phyloP scores from a whole-genome alignment of 2,329 filamentous ascomycete species.

The Pseudopithomyces maydicus region DNA sequence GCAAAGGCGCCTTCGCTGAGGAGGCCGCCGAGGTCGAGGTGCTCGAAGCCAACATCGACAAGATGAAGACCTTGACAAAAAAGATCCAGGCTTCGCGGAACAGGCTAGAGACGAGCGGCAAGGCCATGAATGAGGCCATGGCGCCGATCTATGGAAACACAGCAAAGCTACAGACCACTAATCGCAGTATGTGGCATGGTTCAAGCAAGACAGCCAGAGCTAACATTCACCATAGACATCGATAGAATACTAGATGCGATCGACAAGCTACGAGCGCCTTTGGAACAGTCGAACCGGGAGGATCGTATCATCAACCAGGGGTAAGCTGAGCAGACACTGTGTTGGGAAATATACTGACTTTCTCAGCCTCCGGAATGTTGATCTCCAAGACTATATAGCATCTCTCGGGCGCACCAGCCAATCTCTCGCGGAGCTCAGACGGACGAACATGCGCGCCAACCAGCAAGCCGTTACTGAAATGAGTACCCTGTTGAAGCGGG shows the following conservation, averaged over 20 bases:
- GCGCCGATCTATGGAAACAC: constrained; percentile 93
- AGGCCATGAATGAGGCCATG: constrained; percentile 88
- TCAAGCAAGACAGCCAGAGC: not conserved
- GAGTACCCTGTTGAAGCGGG: constrained; percentile 75
- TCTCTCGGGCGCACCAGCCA: constrained; percentile 88
- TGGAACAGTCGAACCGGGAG: constrained; percentile 88
- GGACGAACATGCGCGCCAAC: constrained; percentile 90
- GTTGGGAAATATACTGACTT: constrained; percentile 9
- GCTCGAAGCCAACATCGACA: constrained; percentile 75
- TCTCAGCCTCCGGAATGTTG: constrained; percentile 74
- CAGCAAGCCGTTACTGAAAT: constrained; percentile 86
- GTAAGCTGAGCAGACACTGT: constrained; percentile 45
- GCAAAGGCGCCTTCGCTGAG: constrained; percentile 65
- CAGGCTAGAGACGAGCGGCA: constrained; percentile 83
- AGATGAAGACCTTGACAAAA: constrained; percentile 90
- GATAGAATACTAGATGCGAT: constrained; percentile 86
- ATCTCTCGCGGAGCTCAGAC: constrained; percentile 81
- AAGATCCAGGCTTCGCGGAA: constrained; percentile 90
- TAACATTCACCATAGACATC: constrained; percentile 65
- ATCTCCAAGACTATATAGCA: constrained; percentile 81
- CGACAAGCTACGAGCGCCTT: constrained; percentile 84
- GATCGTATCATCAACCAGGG: constrained; percentile 88
- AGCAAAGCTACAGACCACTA: constrained; percentile 83
- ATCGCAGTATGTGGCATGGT: constrained; percentile 66
- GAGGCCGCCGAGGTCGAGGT: constrained; percentile 72